phyloP scores from a whole-genome alignment of 495 filamentous ascomycete genomes.

The Penicillium nucicola region DNA sequence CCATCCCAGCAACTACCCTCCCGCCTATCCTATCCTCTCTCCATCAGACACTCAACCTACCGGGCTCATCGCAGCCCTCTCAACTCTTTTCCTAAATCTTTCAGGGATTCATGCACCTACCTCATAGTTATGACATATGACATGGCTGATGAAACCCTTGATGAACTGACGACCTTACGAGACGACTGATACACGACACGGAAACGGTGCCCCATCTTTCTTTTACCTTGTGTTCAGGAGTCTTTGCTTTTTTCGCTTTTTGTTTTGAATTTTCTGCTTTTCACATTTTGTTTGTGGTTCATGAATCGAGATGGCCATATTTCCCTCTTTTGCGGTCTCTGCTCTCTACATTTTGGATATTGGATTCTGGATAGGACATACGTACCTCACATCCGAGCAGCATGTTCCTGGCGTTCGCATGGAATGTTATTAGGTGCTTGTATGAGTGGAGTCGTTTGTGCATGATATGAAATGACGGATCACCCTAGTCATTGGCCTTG shows the following conservation, averaged over 20 bases:
- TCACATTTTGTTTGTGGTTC: not conserved
- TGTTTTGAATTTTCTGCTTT: slow-evolving; percentile 11
- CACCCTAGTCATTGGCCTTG: too few species aligned
- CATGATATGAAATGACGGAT: slow-evolving; percentile 28
- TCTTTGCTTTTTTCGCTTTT: slow-evolving; percentile 20
- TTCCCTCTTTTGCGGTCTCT: slow-evolving; percentile 11
- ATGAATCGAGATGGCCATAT: slow-evolving; percentile 13
- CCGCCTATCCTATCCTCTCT: not conserved
- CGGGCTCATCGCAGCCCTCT: not conserved
- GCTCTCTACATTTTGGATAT: slow-evolving; percentile 1
- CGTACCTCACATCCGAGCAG: slow-evolving; percentile 10
- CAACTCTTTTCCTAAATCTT: not conserved
- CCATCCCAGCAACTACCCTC: slow-evolving; percentile 1
- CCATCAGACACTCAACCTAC: not conserved
- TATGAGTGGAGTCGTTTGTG: slow-evolving; percentile 28
- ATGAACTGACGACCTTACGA: slow-evolving; percentile 44
- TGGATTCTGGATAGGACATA: too few species aligned
- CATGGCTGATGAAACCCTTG: slow-evolving; percentile 18
- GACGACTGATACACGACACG: slow-evolving; percentile 39
- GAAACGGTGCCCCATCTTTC: slow-evolving; percentile 10
- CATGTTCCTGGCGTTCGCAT: slow-evolving; percentile 35
- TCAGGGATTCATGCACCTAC: slow-evolving; percentile 1
- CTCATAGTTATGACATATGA: not conserved
- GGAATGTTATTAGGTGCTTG: slow-evolving; percentile 6
- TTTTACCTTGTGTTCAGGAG: slow-evolving; percentile 8